Conservation (phyloP, 441 rosid species). For the Raphanus hybrid region DNA sequence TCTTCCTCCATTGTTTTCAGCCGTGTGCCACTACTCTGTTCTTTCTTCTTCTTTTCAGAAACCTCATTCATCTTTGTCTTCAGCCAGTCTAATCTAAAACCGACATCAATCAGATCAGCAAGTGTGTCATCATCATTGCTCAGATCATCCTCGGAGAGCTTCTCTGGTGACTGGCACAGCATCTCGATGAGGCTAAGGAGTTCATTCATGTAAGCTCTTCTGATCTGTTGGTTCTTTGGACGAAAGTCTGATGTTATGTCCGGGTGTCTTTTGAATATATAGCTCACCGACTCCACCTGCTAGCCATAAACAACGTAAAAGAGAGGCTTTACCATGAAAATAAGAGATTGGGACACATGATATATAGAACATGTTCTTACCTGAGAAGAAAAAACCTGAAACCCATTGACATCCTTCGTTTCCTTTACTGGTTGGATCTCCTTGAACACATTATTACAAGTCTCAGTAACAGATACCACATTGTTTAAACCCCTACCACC, state of each 20-base stretch:
- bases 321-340: too few species aligned
- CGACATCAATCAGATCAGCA: background rate
- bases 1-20: background rate
- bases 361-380: background rate
- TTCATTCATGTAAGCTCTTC: background rate
- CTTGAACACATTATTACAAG: too few species aligned
- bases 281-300: background rate
- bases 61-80: conserved; percentile 3
- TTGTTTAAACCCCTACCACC: too few species aligned
- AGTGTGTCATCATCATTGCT: background rate
- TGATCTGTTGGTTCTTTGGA: background rate
- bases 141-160: conserved; percentile 1
- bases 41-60: background rate
- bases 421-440: background rate
- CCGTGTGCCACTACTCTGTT: background rate
- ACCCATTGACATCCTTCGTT: background rate
- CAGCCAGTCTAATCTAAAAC: conserved; percentile 18
- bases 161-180: conserved; percentile 5
- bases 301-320: background rate
- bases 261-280: conserved; percentile 11
- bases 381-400: background rate
- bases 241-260: conserved; percentile 4
- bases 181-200: background rate
- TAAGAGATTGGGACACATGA: background rate
- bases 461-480: too few species aligned